A percentile compares a stretch with the other conserved stretches of the same genome.
phyloP scores from a whole-genome alignment of 805 yeast genomes.

The Komagataella populi region DNA sequence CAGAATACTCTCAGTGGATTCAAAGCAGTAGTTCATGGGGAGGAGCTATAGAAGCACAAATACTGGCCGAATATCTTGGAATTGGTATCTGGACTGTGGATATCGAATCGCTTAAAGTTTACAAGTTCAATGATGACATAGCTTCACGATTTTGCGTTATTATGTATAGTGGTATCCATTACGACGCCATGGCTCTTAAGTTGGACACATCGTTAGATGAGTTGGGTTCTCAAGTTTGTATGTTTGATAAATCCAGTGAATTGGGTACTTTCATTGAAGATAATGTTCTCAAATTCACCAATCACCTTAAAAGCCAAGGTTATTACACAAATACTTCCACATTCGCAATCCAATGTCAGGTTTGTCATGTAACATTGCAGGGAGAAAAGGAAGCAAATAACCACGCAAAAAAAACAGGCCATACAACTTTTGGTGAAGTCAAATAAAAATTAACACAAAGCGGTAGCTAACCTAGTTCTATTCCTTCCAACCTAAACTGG shows the following conservation, averaged over 20 bases:
- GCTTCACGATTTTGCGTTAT: constrained; percentile 31
- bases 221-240: constrained; percentile 21
- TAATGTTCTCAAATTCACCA: constrained; percentile 25
- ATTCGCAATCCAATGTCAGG: constrained; percentile 42
- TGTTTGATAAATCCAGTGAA: constrained; percentile 23
- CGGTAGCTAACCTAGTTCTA: constrained; percentile 2
- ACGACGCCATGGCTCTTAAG: constrained; percentile 43
- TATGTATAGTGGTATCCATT: constrained; percentile 61
- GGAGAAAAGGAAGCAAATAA: constrained; percentile 55
- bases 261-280: constrained; percentile 18
- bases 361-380: constrained; percentile 33
- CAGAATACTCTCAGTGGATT: constrained; percentile 51
- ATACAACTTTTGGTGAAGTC: constrained; percentile 47
- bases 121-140: constrained; percentile 32
- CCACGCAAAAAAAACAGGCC: constrained; percentile 54
- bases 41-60: constrained; percentile 67
- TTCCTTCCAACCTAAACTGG: constrained; percentile 48
- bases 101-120: constrained; percentile 44
- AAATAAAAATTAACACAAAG: constrained; percentile 1
- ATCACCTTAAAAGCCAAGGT: constrained; percentile 31
- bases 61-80: constrained; percentile 37
- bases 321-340: constrained; percentile 54
- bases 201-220: constrained; percentile 11
- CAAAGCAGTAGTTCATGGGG: constrained; percentile 56
- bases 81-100: constrained; percentile 49